A percentile compares a stretch with the other conserved stretches of the same genome.
phyloP scores from a whole-genome alignment of 805 yeast genomes.

The Pichia sporocuriosa region DNA sequence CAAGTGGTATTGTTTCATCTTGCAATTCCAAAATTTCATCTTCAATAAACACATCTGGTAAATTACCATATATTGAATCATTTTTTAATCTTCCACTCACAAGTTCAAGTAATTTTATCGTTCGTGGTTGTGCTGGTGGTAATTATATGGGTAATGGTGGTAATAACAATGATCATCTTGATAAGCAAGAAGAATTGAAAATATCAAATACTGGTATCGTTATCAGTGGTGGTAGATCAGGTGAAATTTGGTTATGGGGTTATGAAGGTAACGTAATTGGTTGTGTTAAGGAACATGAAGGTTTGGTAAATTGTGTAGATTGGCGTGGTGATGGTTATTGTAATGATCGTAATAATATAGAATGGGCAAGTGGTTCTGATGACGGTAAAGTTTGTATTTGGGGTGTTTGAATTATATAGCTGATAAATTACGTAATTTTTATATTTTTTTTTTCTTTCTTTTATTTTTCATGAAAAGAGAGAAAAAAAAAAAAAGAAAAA shows the following conservation, averaged over 20 bases:
- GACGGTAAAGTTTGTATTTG: constrained; percentile 14
- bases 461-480: too few relatives aligned
- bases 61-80: constrained; percentile 13
- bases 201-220: constrained; percentile 10
- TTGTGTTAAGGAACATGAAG: constrained; percentile 10
- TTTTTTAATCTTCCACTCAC: constrained; percentile 11
- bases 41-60: background rate
- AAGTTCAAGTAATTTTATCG: constrained; percentile 11
- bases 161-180: too few relatives aligned
- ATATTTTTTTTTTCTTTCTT: background rate
- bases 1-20: constrained; percentile 4
- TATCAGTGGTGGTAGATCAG: constrained; percentile 13
- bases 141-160: too few relatives aligned
- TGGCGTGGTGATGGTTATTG: constrained; percentile 12
- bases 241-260: constrained; percentile 17
- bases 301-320: constrained; percentile 12
- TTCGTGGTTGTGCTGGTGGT: constrained; percentile 15
- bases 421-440: background rate
- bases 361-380: constrained; percentile 16
- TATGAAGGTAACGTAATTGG: constrained; percentile 13
- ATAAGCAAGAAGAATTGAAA: too few relatives aligned
- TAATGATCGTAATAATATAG: background rate
- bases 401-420: constrained; percentile 1
- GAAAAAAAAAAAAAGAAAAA: too few relatives aligned
- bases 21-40: background rate